phyloP scores from a whole-genome alignment of 1,284 basidiomycete species.

The Apiotrichum akiyoshidainum region DNA sequence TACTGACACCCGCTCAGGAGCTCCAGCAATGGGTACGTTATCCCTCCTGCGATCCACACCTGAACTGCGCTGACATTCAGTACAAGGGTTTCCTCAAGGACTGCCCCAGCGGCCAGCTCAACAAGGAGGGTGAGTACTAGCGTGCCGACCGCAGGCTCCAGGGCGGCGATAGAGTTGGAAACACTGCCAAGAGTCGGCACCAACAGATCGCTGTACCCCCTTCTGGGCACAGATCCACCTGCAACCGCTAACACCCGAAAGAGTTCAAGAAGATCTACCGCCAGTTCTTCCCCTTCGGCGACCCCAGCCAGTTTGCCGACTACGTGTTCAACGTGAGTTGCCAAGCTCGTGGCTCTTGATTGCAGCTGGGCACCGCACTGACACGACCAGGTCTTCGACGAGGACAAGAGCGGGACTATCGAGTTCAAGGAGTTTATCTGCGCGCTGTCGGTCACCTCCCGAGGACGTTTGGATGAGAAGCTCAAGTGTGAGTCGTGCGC shows the following conservation, averaged over 20 bases:
- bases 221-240: too few species aligned
- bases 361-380: neutral
- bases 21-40: conserved; percentile 88
- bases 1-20: conserved; percentile 55
- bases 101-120: conserved; percentile 93
- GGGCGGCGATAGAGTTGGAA: too few species aligned
- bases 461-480: conserved; percentile 95
- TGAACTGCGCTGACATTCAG: conserved; percentile 50
- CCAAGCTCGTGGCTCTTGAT: neutral
- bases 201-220: too few species aligned
- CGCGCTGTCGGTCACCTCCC: conserved; percentile 88
- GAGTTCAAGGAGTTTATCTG: conserved; percentile 99
- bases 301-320: conserved; percentile 94
- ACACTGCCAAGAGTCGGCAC: too few species aligned
- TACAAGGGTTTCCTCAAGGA: conserved; percentile 99
- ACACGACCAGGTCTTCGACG: conserved; percentile 68
- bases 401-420: conserved; percentile 91
- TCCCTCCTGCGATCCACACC: too few species aligned
- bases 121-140: conserved; percentile 62
- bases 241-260: conserved; percentile 11
- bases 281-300: conserved; percentile 99
- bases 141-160: too few species aligned
- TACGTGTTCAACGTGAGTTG: conserved; percentile 81
- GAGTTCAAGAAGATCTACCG: conserved; percentile 99
- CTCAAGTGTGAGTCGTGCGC: conserved; percentile 75